Base-by-base conservation (phyloP, 2,329 filamentous ascomycete species). In the Lasiodiplodia theobromae region DNA sequence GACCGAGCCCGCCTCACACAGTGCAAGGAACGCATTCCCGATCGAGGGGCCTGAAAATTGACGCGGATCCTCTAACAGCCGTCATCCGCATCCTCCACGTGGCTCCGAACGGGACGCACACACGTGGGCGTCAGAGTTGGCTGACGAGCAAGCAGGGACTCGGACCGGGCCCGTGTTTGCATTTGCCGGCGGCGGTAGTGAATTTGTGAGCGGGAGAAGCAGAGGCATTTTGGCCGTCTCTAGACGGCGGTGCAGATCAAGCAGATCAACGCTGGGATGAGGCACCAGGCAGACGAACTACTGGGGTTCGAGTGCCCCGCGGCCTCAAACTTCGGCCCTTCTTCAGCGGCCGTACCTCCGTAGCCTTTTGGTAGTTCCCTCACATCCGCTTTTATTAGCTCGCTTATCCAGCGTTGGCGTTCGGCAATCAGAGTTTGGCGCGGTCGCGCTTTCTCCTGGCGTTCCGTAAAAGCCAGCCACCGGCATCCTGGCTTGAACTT, bases 1-100 rank as follows among this genome's bases (percentile, higher is more conserved):
- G 54, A 57, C 54, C 54, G 54, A 57, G 54, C 54, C 54, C 54
- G 54, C n/a, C 23, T 56, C 34, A n/a, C 53, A 56, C 16, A 37
- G 10, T 38, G 51, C n/a, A 14, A 31, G 31, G 8, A 47, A 47
- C 2, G 18, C 18, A n/a, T 11, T 34, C 31, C 10, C n/a, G 34
- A 57, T 11, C 34, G 28, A 57, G 54, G 54, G 54, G n/a, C n/a
- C 44, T 10, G 8, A 21, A n/a, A 40, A 38, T 23, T n/a, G 12
- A n/a, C 23, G 21, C 34, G 18, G 18, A 3, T 3, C 8, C n/a
- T 37, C 54, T 8, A 38, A 56, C 25, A 34, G 4, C 16, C 52
- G 49, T 52, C 49, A 23, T 52, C 25, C 31, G 28, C 28, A 34
- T 57, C 14, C 16, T 34, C 11, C 16, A n/a, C 31, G 18, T 57